Base-by-base conservation (phyloP, 1,284 basidiomycete species). In the Rugosomyces carneus region DNA sequence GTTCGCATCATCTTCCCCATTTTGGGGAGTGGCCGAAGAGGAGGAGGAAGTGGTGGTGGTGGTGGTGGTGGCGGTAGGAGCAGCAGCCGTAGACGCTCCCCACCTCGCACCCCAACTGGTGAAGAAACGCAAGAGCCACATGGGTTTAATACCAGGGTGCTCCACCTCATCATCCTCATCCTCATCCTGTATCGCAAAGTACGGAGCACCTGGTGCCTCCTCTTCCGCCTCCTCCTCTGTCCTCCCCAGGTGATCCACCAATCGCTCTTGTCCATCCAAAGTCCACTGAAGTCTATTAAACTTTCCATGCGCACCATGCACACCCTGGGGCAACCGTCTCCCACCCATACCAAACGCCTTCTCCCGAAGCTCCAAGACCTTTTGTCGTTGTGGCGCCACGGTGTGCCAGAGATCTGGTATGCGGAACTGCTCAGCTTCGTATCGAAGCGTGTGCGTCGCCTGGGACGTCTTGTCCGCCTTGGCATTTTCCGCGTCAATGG, bases 171-270 rank as follows among this genome's bases (percentile, higher is more conserved):
- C 78, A 35, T 69, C 74, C 42, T 76, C 76, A 20, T 75, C 76
- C 32, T 67, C 63, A 41, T 61, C 53, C 37, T 42, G 45, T 18
- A 26, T 21, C 23, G 52, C 53, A 34, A 53, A 52, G 21, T 56
- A 53, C 40, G 40, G 55, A 36, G 59, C 75, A 4, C 77, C 61
- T 41, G 57, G 65, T 34, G 63, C 65, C 60, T 89, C 86, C 53
- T 88, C 85, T 55, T 82, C 82, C 18, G 71, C 84, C 62, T 89
- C 85, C 50, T 76, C 79, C 65, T 85, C 84, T 46, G 83, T 88
- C 38, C 84, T 67, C 10, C 86, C 85, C 35, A 77, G 58, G 29
- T 66, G 61, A 60, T 89, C 85, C 40, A 89, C 84, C 1, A 80
- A 60, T 37, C 76, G 65, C 59, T 76, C 72, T 29, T 59, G 55